Evolutionary conservation across 2,329 filamentous ascomycete genomes (phyloP).

Genomic region (Cryphonectria japonica): DNA sequence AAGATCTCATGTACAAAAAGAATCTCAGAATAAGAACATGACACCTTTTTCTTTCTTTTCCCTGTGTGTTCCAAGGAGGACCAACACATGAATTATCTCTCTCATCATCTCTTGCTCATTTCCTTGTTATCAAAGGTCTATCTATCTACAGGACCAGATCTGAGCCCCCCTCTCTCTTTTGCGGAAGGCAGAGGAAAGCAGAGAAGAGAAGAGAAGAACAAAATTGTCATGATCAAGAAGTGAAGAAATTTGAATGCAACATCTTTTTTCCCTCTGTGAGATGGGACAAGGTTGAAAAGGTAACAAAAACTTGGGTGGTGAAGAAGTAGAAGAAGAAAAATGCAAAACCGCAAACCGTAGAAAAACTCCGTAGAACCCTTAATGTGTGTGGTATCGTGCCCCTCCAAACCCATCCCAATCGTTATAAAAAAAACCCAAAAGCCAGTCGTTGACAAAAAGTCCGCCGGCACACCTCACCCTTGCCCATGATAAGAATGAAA

Average conservation of each 20-base stretch:
- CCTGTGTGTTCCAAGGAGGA: background rate
- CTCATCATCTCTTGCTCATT: no score
- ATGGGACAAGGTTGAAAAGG: no score
- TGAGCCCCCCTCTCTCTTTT: background rate
- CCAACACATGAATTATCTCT: background rate
- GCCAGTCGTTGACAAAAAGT: background rate
- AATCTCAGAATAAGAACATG: no score
- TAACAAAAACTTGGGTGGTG: background rate
- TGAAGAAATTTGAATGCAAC: background rate
- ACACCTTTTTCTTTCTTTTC: background rate
- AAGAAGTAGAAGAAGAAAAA: background rate
- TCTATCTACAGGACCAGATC: background rate
- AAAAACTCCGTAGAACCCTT: background rate
- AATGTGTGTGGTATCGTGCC: background rate
- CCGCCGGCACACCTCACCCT: no score
- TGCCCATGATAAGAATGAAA: background rate
- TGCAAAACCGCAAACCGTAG: background rate
- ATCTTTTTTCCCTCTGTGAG: no score
- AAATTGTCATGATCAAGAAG: background rate
- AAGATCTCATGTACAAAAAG: no score
- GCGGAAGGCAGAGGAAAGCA: background rate
- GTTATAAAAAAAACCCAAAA: no score
- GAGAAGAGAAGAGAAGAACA: background rate
- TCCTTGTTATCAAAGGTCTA: background rate
- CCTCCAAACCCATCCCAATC: no score